These are phyloP conservation scores for Naematelia aurantialba DNA, from an alignment of 768 basidiomycete genomes.

Conservation along the genomic window DNA sequence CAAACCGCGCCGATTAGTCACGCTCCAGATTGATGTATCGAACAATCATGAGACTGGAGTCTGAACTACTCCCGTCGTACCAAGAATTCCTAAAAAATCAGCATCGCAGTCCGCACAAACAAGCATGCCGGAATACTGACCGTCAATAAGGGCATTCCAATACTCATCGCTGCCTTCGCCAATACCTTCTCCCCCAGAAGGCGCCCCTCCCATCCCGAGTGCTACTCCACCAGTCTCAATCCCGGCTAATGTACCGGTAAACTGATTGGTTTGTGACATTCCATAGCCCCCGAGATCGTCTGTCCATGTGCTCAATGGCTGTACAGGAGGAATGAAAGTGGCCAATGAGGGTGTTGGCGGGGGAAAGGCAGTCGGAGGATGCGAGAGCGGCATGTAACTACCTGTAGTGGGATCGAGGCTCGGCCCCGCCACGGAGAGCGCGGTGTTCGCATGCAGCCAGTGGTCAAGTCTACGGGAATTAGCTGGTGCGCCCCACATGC, in stretches of 20 bases:
- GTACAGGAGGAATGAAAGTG: background rate
- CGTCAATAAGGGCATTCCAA: constrained; percentile 50
- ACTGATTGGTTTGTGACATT: constrained; percentile 3
- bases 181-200: background rate
- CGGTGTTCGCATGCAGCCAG: constrained; percentile 46
- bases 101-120: background rate
- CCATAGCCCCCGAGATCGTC: constrained; percentile 3
- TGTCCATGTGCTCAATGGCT: constrained; percentile 4
- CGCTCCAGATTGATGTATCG: background rate
- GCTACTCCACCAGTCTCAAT: constrained; percentile 9
- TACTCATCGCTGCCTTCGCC: constrained; percentile 46
- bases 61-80: constrained; percentile 2
- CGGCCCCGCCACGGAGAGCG: constrained; percentile 37
- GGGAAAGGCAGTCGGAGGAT: constrained; percentile 18
- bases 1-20: no score
- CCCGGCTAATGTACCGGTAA: background rate
- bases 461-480: constrained; percentile 38
- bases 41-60: background rate
- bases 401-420: constrained; percentile 7
- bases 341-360: constrained; percentile 1
- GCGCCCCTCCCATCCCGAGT: constrained; percentile 4
- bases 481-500: background rate
- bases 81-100: constrained; percentile 3
- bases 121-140: constrained; percentile 24
- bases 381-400: constrained; percentile 8